These are phyloP conservation scores for Psilocybe cubensis DNA, from an alignment of 768 basidiomycete genomes.

Conservation along the genomic window DNA sequence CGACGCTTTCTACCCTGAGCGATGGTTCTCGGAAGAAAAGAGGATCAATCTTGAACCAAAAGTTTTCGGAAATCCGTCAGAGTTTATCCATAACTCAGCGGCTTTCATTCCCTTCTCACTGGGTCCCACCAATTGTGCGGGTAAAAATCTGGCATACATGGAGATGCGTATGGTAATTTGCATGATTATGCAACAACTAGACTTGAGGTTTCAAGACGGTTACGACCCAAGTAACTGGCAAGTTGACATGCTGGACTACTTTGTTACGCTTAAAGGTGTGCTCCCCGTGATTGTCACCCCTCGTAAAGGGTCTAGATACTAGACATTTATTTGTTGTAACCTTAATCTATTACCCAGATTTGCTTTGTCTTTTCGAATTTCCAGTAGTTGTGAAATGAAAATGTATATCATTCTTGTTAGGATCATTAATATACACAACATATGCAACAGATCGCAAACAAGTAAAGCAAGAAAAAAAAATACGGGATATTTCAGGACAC, in stretches of 20 bases:
- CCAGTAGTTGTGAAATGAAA: not conserved
- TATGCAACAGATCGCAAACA: constrained; percentile 7
- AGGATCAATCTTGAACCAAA: constrained; percentile 33
- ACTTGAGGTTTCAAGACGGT: constrained; percentile 27
- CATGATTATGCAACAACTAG: constrained; percentile 30
- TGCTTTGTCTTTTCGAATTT: not conserved
- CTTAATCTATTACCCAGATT: not conserved
- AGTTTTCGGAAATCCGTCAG: constrained; percentile 31
- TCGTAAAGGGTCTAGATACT: constrained; percentile 20
- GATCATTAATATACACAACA: constrained; percentile 10
- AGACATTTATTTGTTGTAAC: not conserved
- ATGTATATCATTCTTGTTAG: not conserved
- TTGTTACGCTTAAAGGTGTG: constrained; percentile 33
- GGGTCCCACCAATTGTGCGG: constrained; percentile 56
- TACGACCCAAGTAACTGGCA: constrained; percentile 30
- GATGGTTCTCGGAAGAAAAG: constrained; percentile 35
- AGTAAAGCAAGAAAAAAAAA: not conserved
- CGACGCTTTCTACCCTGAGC: constrained; percentile 39
- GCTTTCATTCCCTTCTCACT: constrained; percentile 42
- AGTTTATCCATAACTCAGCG: constrained; percentile 24
- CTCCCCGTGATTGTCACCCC: constrained; percentile 36
- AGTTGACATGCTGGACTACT: constrained; percentile 32
- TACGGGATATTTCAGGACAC: not conserved
- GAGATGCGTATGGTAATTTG: constrained; percentile 38
- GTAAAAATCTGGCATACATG: constrained; percentile 40